phyloP scores from a whole-genome alignment of 2,329 filamentous ascomycete genomes.

The Alternaria hordeiaustralica region DNA sequence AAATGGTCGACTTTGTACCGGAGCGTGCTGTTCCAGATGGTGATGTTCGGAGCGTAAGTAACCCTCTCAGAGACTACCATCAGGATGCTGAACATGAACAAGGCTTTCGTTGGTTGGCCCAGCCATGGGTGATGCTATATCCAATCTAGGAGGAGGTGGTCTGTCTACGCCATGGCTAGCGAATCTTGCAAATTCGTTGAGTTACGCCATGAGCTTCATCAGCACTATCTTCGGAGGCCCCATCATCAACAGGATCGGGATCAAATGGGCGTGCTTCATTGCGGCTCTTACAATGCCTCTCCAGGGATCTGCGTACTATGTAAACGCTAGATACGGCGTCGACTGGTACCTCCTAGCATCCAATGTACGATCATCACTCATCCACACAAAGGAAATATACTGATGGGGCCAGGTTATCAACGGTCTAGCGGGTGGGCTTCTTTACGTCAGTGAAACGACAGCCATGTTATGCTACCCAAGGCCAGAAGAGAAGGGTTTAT shows the following conservation, averaged over 20 bases:
- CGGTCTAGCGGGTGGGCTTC: slow-evolving; percentile 6
- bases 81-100: not conserved
- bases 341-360: slow-evolving; percentile 10
- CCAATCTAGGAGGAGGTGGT: slow-evolving; percentile 14
- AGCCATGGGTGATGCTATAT: slow-evolving; percentile 16
- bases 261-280: slow-evolving; percentile 17
- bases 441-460: slow-evolving; percentile 18
- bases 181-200: slow-evolving; percentile 13
- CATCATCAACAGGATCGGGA: slow-evolving; percentile 15
- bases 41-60: slow-evolving; percentile 15
- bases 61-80: not conserved
- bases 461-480: slow-evolving; percentile 16
- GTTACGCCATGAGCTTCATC: slow-evolving; percentile 13
- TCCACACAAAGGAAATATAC: not conserved
- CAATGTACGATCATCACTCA: not conserved
- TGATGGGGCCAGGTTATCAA: slow-evolving; percentile 5
- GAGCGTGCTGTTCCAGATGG: slow-evolving; percentile 16
- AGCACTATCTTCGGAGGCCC: slow-evolving; percentile 16
- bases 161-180: slow-evolving; percentile 17
- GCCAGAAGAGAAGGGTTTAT: slow-evolving; percentile 12
- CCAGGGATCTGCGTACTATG: slow-evolving; percentile 14
- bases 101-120: slow-evolving; percentile 17
- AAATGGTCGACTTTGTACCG: slow-evolving; percentile 8
- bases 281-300: slow-evolving; percentile 13
- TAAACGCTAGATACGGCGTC: slow-evolving; percentile 6